A percentile compares a stretch with the other conserved stretches of the same genome.
These are phyloP conservation scores for Fusarium sp. DNA, from an alignment of 2,329 filamentous ascomycete species.

Conservation along the genomic window DNA sequence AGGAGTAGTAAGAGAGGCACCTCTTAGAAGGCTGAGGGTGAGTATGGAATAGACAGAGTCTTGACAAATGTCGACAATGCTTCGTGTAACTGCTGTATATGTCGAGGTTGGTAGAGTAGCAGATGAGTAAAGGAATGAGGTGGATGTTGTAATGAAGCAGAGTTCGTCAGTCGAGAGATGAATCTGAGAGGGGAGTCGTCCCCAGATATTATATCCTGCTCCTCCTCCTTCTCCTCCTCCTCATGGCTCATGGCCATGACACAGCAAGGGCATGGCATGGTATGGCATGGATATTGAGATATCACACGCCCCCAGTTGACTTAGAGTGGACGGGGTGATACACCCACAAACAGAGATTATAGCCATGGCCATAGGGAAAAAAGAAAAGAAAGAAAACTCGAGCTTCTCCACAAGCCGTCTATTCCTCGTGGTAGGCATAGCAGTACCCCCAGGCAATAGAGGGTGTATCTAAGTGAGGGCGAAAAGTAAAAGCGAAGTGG, in stretches of 20 bases:
- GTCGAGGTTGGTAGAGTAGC: background rate
- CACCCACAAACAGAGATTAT: constrained; percentile 29
- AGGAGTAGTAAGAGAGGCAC: constrained; percentile 1
- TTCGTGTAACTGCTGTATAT: background rate
- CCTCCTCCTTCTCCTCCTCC: background rate
- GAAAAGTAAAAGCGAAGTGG: background rate
- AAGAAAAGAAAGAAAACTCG: constrained; percentile 24
- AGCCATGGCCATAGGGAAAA: background rate
- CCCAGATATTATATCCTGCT: constrained; percentile 42
- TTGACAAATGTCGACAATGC: background rate
- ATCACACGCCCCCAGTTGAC: constrained; percentile 23
- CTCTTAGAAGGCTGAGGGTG: background rate
- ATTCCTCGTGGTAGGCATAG: constrained; percentile 38
- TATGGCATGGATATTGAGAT: constrained; percentile 4
- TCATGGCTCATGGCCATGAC: background rate
- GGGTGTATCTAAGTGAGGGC: constrained; percentile 10
- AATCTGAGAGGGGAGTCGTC: constrained; percentile 8
- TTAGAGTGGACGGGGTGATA: constrained; percentile 19
- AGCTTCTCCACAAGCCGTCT: constrained; percentile 44
- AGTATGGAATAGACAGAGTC: background rate
- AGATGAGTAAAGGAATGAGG: constrained; percentile 3
- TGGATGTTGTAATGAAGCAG: constrained; percentile 6
- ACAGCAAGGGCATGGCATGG: constrained; percentile 22
- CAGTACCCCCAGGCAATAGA: background rate
- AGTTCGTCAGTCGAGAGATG: background rate